Evolutionary conservation across 2,329 filamentous ascomycete species (phyloP).

Genomic region (Fusarium nodosum): DNA sequence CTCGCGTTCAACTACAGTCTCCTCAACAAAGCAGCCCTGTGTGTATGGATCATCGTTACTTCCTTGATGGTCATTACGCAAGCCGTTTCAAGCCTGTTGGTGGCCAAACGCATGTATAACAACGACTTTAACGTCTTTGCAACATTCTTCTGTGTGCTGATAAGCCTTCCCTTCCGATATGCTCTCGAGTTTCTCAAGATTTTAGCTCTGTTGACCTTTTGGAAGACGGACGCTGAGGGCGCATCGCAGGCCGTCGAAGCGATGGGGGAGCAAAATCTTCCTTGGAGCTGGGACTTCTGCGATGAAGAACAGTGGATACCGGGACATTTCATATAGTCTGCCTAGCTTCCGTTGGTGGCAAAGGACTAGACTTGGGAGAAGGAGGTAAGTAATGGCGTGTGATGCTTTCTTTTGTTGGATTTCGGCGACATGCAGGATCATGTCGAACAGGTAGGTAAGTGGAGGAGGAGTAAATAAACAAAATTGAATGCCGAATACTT

Average conservation of each 20-base stretch:
- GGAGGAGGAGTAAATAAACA: neutral
- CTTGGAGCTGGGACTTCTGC: neutral
- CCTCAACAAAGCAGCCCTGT: neutral
- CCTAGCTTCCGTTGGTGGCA: too few relatives aligned
- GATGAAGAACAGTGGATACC: neutral
- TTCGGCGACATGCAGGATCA: neutral
- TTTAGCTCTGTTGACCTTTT: constrained; percentile 22
- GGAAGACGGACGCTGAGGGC: neutral
- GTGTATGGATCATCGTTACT: neutral
- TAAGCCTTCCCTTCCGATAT: constrained; percentile 10
- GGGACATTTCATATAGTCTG: too few relatives aligned
- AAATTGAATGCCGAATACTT: too few relatives aligned
- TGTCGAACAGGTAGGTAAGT: neutral
- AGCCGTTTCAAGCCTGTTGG: neutral
- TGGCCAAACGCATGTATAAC: neutral
- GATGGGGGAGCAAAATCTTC: neutral
- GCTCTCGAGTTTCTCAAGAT: constrained; percentile 23
- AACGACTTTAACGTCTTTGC: neutral
- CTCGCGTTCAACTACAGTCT: constrained; percentile 1
- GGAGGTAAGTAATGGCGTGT: neutral
- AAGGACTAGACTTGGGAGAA: neutral
- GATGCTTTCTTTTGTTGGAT: neutral
- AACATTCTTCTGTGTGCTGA: neutral
- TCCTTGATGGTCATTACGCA: neutral
- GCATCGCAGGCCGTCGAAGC: constrained; percentile 4